Percentiles rank a stretch among this genome's conserved stretches.
These are phyloP conservation scores for Dipteronia sinensis DNA, from an alignment of 345 rosid genomes.

Conservation along the genomic window DNA sequence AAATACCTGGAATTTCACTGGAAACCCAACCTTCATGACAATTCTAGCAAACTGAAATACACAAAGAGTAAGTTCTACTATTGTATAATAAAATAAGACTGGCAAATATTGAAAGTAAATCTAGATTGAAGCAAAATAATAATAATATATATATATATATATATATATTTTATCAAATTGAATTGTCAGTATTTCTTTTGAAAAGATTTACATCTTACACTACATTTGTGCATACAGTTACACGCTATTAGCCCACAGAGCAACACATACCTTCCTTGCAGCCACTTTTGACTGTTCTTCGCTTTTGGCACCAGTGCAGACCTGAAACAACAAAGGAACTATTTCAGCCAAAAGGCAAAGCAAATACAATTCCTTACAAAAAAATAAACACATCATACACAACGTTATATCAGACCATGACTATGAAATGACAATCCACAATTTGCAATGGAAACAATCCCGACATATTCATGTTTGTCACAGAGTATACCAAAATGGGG, in stretches of 20 bases:
- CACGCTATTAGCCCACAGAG: neutral
- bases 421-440: neutral
- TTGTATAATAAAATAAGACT: too few relatives aligned
- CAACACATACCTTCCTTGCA: constrained; percentile 62
- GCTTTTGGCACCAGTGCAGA: constrained; percentile 90
- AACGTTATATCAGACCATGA: neutral
- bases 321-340: constrained; percentile 32
- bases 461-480: too few relatives aligned
- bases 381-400: neutral
- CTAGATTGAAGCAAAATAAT: neutral
- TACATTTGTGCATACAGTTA: neutral
- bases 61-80: neutral
- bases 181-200: too few relatives aligned
- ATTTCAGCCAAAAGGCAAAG: neutral
- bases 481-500: too few relatives aligned
- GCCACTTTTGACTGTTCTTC: constrained; percentile 67
- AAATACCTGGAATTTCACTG: constrained; percentile 74
- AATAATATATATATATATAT: too few relatives aligned
- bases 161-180: too few relatives aligned
- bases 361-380: neutral
- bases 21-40: constrained; percentile 76
- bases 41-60: constrained; percentile 67
- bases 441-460: neutral
- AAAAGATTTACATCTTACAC: neutral
- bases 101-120: neutral